Conservation (phyloP, 495 filamentous ascomycete genomes). For the Astrocystis sublimbata region DNA sequence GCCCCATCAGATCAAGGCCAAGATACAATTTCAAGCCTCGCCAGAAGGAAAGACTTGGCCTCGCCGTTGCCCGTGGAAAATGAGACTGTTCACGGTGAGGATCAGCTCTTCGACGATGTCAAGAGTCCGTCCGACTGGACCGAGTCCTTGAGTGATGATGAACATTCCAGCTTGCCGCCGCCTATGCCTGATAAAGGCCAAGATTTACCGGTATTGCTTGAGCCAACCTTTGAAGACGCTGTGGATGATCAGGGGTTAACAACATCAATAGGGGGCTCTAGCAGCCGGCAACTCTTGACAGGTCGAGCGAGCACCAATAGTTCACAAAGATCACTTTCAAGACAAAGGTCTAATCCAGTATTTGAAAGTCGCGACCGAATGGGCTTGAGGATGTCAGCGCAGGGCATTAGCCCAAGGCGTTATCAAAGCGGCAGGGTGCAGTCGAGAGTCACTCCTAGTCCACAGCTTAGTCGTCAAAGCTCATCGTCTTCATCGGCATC, state of each 20-base stretch:
- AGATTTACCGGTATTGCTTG: background rate
- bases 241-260: background rate
- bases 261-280: background rate
- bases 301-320: background rate
- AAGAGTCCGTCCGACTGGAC: background rate
- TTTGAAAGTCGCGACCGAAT: background rate
- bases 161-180: background rate
- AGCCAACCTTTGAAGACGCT: background rate
- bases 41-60: no score
- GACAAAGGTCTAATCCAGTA: background rate
- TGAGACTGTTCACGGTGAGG: slow-evolving; percentile 17
- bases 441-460: background rate
- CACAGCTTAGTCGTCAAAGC: background rate
- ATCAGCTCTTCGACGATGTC: slow-evolving; percentile 17
- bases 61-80: slow-evolving; percentile 16
- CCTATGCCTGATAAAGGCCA: background rate
- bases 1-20: background rate
- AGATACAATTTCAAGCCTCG: background rate
- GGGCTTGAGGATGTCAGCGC: background rate
- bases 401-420: background rate
- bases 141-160: background rate
- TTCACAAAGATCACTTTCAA: background rate
- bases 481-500: background rate
- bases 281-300: background rate
- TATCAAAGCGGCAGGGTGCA: background rate